Percentiles rank a stretch among this genome's conserved stretches.
These are phyloP conservation scores for Exophiala sp. DNA, from an alignment of 2,329 filamentous ascomycete genomes.

Conservation along the genomic window DNA sequence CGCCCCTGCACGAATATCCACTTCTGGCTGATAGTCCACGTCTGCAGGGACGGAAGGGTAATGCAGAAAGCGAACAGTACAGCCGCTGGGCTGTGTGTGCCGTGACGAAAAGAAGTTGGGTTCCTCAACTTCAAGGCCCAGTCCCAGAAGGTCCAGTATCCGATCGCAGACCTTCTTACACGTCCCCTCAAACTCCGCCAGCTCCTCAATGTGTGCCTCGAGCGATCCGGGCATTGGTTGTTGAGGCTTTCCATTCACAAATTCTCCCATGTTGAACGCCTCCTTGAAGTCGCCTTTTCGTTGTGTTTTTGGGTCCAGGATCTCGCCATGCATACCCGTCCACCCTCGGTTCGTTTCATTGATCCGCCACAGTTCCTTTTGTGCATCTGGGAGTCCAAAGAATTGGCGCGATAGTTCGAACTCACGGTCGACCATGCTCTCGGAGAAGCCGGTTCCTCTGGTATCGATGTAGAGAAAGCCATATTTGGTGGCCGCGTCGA, in stretches of 20 bases:
- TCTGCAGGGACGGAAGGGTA: constrained; percentile 56
- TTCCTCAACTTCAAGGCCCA: constrained; percentile 60
- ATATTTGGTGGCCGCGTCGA: constrained; percentile 72
- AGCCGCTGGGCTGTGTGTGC: constrained; percentile 53
- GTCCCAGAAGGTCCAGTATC: constrained; percentile 69
- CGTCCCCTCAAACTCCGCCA: constrained; percentile 60
- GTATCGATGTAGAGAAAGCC: constrained; percentile 89
- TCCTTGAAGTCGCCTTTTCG: constrained; percentile 83
- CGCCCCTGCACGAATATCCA: constrained; percentile 70
- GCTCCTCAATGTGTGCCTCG: constrained; percentile 51
- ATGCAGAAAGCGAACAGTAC: constrained; percentile 64
- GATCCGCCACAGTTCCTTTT: constrained; percentile 61
- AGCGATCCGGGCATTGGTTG: constrained; percentile 71
- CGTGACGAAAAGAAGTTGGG: constrained; percentile 32
- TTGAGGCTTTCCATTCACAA: constrained; percentile 59
- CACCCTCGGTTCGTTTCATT: constrained; percentile 76
- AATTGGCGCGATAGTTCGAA: constrained; percentile 61
- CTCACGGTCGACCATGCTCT: constrained; percentile 59
- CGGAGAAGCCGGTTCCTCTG: constrained; percentile 61
- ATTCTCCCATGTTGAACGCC: constrained; percentile 90
- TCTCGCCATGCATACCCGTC: constrained; percentile 82
- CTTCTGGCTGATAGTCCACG: constrained; percentile 42
- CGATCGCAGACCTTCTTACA: constrained; percentile 68
- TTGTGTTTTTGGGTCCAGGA: constrained; percentile 76
- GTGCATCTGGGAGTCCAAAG: constrained; percentile 35